These are phyloP conservation scores for Cephaloascus albidus DNA, from an alignment of 805 yeast genomes.

Conservation along the genomic window DNA sequence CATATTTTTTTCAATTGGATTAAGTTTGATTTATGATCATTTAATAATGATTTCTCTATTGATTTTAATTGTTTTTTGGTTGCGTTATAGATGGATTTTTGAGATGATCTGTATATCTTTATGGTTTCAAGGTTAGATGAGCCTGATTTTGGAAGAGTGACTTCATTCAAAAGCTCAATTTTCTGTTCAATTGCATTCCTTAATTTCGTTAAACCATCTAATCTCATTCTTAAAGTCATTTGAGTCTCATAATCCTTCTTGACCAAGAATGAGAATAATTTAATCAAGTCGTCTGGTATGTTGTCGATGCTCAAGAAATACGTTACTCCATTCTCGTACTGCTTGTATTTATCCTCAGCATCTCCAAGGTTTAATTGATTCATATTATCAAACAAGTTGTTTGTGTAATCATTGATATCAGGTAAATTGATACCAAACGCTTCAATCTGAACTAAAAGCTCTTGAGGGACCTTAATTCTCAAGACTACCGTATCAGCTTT, in stretches of 20 bases:
- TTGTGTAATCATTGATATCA: conserved; percentile 25
- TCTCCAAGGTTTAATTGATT: conserved; percentile 2
- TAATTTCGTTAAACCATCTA: conserved; percentile 54
- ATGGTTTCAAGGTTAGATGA: conserved; percentile 3
- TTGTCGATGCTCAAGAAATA: conserved; percentile 24
- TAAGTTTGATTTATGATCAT: conserved; percentile 30
- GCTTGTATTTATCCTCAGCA: conserved; percentile 3
- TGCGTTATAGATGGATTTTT: conserved; percentile 33
- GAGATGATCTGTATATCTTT: conserved; percentile 35
- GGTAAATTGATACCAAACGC: conserved; percentile 28
- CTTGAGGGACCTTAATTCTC: conserved; percentile 43
- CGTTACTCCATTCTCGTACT: conserved; percentile 23
- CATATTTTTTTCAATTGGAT: conserved; percentile 49
- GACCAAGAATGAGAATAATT: conserved; percentile 47
- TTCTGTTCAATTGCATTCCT: conserved; percentile 44
- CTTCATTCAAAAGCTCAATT: conserved; percentile 23
- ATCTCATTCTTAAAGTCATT: conserved; percentile 41
- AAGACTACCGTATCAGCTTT: conserved; percentile 50
- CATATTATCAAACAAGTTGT: conserved; percentile 4
- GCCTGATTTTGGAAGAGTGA: conserved; percentile 8
- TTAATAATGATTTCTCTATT: conserved; percentile 35
- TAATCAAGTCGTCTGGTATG: conserved; percentile 34
- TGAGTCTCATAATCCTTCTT: conserved; percentile 37
- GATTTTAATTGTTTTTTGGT: conserved; percentile 35
- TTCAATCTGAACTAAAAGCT: conserved; percentile 18